Percentiles rank a stretch among this genome's conserved stretches.
Evolutionary conservation across 768 basidiomycete species (phyloP).

Genomic region (Wakefieldia striispora): DNA sequence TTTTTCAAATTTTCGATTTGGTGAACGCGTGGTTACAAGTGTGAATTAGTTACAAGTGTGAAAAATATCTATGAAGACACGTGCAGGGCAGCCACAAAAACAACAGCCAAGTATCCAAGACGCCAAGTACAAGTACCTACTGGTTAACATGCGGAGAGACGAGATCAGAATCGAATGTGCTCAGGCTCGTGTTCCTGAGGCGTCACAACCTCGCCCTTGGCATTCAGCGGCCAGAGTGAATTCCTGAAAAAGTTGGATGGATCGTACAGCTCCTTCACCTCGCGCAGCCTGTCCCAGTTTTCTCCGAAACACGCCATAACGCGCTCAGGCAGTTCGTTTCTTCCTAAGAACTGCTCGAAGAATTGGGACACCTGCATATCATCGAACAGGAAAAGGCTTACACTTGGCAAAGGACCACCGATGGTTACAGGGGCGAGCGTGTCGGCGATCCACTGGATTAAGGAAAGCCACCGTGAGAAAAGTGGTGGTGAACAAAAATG

Average conservation of each 20-base stretch:
- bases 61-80: too few relatives aligned
- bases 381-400: slow-evolving; percentile 40
- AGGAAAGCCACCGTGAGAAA: slow-evolving; percentile 11
- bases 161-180: slow-evolving; percentile 23
- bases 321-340: slow-evolving; percentile 61
- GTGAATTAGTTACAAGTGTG: too few relatives aligned
- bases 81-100: too few relatives aligned
- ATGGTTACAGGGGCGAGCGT: slow-evolving; percentile 69
- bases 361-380: slow-evolving; percentile 16
- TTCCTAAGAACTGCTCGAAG: slow-evolving; percentile 64
- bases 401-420: slow-evolving; percentile 84
- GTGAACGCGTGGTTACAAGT: too few relatives aligned
- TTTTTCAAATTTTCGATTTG: too few relatives aligned
- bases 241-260: slow-evolving; percentile 74
- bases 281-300: slow-evolving; percentile 69
- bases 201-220: slow-evolving; percentile 51
- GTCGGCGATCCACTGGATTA: slow-evolving; percentile 68
- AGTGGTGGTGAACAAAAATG: background rate
- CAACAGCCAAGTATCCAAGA: too few relatives aligned
- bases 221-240: slow-evolving; percentile 77
- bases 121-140: too few relatives aligned
- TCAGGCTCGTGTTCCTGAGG: slow-evolving; percentile 61
- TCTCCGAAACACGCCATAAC: slow-evolving; percentile 67
- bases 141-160: too few relatives aligned
- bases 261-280: slow-evolving; percentile 76